Evolutionary conservation across 1,284 basidiomycete species (phyloP).

Genomic region (Wallemia mellicola): DNA sequence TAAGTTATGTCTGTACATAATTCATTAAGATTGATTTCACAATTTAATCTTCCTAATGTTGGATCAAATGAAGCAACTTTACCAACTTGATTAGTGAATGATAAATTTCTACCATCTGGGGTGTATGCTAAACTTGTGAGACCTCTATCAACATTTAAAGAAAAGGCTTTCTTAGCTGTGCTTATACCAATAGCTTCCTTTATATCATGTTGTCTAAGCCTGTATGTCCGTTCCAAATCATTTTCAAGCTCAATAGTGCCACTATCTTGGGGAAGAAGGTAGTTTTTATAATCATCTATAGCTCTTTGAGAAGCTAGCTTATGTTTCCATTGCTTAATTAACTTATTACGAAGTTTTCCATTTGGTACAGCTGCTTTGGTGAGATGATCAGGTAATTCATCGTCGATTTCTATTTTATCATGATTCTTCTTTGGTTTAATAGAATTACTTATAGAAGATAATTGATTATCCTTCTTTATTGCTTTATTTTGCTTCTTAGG

Average conservation of each 20-base stretch:
- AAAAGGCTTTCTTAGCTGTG: constrained; percentile 39
- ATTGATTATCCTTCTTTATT: not conserved
- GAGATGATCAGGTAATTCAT: not conserved
- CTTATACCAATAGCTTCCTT: constrained; percentile 34
- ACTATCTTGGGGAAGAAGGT: constrained; percentile 25
- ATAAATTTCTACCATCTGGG: constrained; percentile 25
- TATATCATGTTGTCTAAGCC: constrained; percentile 55
- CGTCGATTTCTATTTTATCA: not conserved
- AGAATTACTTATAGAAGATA: not conserved
- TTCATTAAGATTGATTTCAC: constrained; percentile 68
- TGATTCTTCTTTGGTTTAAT: not conserved
- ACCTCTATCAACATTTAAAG: constrained; percentile 62
- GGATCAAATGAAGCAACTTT: constrained; percentile 91
- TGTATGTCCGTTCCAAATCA: constrained; percentile 65
- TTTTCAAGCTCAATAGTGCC: constrained; percentile 42
- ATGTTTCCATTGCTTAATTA: constrained; percentile 29
- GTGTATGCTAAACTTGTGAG: constrained; percentile 53
- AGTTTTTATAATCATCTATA: constrained; percentile 2
- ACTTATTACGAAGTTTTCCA: constrained; percentile 37
- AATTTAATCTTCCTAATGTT: constrained; percentile 57
- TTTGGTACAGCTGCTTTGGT: constrained; percentile 12
- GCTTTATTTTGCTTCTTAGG: no score
- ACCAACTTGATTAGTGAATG: constrained; percentile 48
- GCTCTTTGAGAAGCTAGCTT: constrained; percentile 18
- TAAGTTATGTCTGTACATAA: constrained; percentile 82